A percentile compares a stretch with the other conserved stretches of the same genome.
Conservation (phyloP, 768 basidiomycete genomes). For the Mrakia gelida region DNA sequence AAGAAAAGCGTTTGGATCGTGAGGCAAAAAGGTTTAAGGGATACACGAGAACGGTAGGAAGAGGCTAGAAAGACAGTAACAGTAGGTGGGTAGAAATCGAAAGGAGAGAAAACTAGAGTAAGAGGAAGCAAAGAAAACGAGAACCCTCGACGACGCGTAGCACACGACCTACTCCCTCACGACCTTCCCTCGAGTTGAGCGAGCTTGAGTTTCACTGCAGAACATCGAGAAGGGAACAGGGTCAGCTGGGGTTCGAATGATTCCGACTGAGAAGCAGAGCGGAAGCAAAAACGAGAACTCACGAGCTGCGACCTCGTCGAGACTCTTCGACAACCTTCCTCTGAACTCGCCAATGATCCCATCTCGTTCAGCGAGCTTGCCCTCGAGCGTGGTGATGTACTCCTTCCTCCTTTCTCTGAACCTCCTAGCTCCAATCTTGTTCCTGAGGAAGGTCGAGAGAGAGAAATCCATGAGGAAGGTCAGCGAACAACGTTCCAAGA, state of each 20-base stretch:
- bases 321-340: background rate
- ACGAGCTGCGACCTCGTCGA: background rate
- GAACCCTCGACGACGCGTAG: too few species aligned
- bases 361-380: slow-evolving; percentile 19
- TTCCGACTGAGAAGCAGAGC: background rate
- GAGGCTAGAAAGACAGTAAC: background rate
- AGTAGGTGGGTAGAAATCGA: background rate
- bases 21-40: background rate
- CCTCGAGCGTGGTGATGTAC: slow-evolving; percentile 25
- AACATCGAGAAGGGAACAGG: background rate
- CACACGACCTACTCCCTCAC: background rate
- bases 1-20: background rate
- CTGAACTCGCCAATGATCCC: slow-evolving; percentile 1
- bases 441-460: background rate
- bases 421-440: slow-evolving; percentile 28
- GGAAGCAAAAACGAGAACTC: background rate
- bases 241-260: background rate
- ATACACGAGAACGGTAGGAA: background rate
- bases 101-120: too few species aligned
- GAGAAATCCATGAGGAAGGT: background rate
- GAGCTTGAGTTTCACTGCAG: background rate
- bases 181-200: background rate
- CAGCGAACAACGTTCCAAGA: background rate
- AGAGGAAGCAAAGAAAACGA: too few species aligned
- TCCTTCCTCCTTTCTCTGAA: slow-evolving; percentile 28